Evolutionary conservation across 2,329 filamentous ascomycete genomes (phyloP), one percentile per base, ranked within the genome.

Genomic region (Eutypella sp.): DNA sequence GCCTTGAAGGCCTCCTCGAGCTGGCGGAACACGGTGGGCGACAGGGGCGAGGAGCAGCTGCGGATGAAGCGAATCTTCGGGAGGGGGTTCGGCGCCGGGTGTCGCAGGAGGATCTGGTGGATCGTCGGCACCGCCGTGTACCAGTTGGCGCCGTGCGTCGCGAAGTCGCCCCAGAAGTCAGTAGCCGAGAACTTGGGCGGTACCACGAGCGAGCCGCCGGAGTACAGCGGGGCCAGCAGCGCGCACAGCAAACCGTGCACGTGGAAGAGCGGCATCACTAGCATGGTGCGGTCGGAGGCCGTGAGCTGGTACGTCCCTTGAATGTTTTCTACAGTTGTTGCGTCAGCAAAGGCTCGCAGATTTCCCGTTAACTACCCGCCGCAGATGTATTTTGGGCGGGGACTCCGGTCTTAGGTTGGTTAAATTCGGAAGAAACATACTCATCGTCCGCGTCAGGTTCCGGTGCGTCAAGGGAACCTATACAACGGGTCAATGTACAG

Each of bases 41-140:
- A 87, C 13, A 95, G 74, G 0, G 89, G 88, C 18, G 86, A 90
- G 10, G 87, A 92, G 71, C 89, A 95, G 13, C 88, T 93, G 54
- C 89, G 81, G 60, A 95, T 91, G 69, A 95, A 95, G 54, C 89
- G 82, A 59, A 95, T 93, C 15, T 75, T 64, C 2, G 87, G 87
- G 46, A 82, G 73, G 1, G 85, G 84, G 45, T 63, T 77, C 4
- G 88, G 89, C 3, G 79, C 65, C 6, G 85, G 81, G 55, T 78
- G 82, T 68, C 85, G 88, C 47, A 95, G 80, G 4, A 95, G 75
- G 58, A 95, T 92, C 62, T 93, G 89, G 66, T 95, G 89, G 62
- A 95, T 95, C 1, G 89, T 95, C 1, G 89, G 89, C n/a, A 93
- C 89, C 1, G 89, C 89, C 0, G 89, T 93, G 69, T 93, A 95